A percentile compares a stretch with the other conserved stretches of the same genome.
Evolutionary conservation across 805 yeast species (phyloP).

Genomic region (Saccharomycopsis fibuligera): DNA sequence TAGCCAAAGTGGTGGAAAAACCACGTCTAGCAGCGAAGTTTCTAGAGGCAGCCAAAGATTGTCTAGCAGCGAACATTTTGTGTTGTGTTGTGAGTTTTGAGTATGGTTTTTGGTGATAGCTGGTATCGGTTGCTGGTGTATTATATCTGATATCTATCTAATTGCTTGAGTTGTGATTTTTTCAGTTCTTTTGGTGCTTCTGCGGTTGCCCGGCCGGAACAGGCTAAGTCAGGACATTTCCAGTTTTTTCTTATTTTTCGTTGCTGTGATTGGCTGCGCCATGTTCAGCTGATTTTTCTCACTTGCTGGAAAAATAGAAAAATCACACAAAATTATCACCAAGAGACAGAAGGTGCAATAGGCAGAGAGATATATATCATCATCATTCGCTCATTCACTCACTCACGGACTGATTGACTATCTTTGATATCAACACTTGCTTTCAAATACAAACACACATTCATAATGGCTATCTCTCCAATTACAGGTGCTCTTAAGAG

Average conservation of each 20-base stretch:
- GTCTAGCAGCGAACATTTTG: constrained; percentile 30
- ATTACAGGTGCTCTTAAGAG: constrained; percentile 78
- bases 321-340: too few relatives aligned
- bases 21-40: constrained; percentile 33
- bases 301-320: too few relatives aligned
- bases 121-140: neutral
- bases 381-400: too few relatives aligned
- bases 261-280: constrained; percentile 4
- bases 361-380: too few relatives aligned
- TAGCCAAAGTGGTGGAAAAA: constrained; percentile 51
- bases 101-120: constrained; percentile 4
- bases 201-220: neutral
- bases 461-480: constrained; percentile 69
- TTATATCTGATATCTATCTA: too few relatives aligned
- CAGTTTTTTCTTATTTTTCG: constrained; percentile 1
- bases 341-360: neutral
- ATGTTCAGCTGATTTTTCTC: constrained; percentile 6
- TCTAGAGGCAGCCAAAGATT: constrained; percentile 23
- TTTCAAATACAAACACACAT: too few relatives aligned
- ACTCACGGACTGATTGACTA: too few relatives aligned
- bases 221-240: neutral
- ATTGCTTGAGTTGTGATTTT: neutral
- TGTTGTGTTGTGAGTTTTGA: neutral
- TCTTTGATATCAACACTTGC: too few relatives aligned
- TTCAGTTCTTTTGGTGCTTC: neutral